Evolutionary conservation across 768 basidiomycete species (phyloP).

Genomic region (Podaxis sp.): DNA sequence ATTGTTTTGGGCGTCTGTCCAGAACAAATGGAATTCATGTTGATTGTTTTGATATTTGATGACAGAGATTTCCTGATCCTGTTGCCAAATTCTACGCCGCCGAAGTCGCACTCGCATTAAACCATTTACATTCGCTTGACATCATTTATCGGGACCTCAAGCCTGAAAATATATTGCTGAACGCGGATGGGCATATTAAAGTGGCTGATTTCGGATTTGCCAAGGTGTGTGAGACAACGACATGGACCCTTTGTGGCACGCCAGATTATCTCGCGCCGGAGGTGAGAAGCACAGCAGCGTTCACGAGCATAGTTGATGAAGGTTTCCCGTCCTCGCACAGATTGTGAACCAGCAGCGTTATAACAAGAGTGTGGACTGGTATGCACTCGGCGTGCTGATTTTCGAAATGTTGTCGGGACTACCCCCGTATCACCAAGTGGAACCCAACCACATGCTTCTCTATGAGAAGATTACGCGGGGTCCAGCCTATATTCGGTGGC

Average conservation of each 20-base stretch:
- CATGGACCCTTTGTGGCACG: conserved; percentile 94
- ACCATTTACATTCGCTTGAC: conserved; percentile 79
- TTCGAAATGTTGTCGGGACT: conserved; percentile 98
- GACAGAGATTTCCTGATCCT: conserved; percentile 89
- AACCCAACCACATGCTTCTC: conserved; percentile 77
- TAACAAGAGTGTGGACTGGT: conserved; percentile 98
- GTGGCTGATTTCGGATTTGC: conserved; percentile 97
- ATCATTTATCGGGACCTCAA: conserved; percentile 98
- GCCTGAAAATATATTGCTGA: conserved; percentile 93
- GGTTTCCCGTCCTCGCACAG: conserved; percentile 29
- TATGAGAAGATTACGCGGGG: conserved; percentile 90
- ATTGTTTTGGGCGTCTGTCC: conserved; percentile 11
- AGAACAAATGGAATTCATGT: conserved; percentile 6
- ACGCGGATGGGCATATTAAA: conserved; percentile 94
- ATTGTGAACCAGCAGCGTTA: conserved; percentile 81
- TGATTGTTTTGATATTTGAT: conserved; percentile 8
- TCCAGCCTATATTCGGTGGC: conserved; percentile 74
- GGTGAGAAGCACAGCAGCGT: conserved; percentile 30
- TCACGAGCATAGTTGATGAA: background rate
- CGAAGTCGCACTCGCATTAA: conserved; percentile 89
- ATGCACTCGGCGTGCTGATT: conserved; percentile 93
- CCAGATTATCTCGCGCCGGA: conserved; percentile 98
- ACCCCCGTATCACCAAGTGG: conserved; percentile 89
- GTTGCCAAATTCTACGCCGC: conserved; percentile 98
- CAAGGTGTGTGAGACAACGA: conserved; percentile 80